Conservation (phyloP, 768 basidiomycete species). For the Termitomyces sp. region DNA sequence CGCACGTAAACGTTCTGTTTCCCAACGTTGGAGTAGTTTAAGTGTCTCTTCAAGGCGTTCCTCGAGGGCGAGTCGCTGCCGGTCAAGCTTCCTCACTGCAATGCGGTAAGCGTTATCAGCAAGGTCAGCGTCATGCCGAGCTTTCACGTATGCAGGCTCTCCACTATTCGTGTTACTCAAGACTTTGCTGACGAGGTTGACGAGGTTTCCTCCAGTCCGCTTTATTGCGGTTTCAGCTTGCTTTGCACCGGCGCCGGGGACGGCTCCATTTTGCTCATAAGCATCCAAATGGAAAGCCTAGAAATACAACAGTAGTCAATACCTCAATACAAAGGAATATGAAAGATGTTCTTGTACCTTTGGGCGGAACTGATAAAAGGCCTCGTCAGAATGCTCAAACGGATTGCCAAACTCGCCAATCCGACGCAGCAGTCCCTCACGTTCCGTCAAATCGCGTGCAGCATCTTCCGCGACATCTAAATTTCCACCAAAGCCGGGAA, state of each 20-base stretch:
- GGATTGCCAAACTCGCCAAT: conserved; percentile 82
- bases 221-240: conserved; percentile 57
- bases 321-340: neutral
- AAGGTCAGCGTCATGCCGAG: conserved; percentile 74
- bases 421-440: conserved; percentile 62
- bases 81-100: conserved; percentile 78
- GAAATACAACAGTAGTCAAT: neutral
- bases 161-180: conserved; percentile 44
- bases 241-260: conserved; percentile 21
- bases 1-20: conserved; percentile 75
- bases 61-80: conserved; percentile 82
- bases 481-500: conserved; percentile 74
- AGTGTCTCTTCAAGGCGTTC: conserved; percentile 82
- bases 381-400: conserved; percentile 75
- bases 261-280: conserved; percentile 15
- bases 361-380: conserved; percentile 80
- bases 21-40: conserved; percentile 81
- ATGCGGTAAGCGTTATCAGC: conserved; percentile 80
- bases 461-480: conserved; percentile 79
- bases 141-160: conserved; percentile 68
- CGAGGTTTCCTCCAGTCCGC: conserved; percentile 58
- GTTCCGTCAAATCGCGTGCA: conserved; percentile 57
- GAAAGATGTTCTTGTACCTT: conserved; percentile 44
- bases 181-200: conserved; percentile 72
- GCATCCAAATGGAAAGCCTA: conserved; percentile 59